Base-by-base conservation (phyloP, 805 yeast species). In the Jamesozyma spencerorum region DNA sequence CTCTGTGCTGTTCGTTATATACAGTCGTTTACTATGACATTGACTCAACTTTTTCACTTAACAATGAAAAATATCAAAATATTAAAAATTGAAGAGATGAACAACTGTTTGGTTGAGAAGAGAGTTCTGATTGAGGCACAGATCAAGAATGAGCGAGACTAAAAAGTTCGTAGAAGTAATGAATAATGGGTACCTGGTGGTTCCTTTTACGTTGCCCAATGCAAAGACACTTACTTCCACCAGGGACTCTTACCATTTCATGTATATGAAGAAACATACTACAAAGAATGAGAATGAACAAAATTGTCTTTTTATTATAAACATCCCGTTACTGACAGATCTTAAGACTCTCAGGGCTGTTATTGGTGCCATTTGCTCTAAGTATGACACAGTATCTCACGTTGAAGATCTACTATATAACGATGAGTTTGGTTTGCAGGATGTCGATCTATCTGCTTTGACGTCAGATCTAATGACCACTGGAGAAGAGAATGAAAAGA, bases 281-380 rank as follows among this genome's bases (percentile, higher is more conserved):
- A 62, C 69, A 34, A 55, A 60, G 32, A 65, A 65, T 38, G 67
- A 65, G 27, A 60, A 65, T 2, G 71, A 71, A 27, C 60, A 70
- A 17, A 71, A 72, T 38, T 67, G 83, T 22, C 59, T 88, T n/a
- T 88, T 88, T 62, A 57, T 81, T 5, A 76, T 82, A 43, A 87
- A 88, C 55, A 63, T 86, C 31, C 96, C 97, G 2, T 63, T 80
- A 18, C 70, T 72, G 42, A 70, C 86, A 5, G 68, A 70, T 18
- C 53, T 74, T 13, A 67, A 70, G 33, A 65, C 66, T 28, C 55
- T 86, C 36, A 80, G 76, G 53, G 69, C 66, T 41, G 70, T 78
- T 32, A 75, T 86, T 51, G 70, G 71, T 40, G 63, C 69, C 12
- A 68, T 82, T 1, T 77, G 84, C 37, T 40, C 43, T 7, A 49